Evolutionary conservation across 805 yeast species (phyloP).

Genomic region (Ogataea naganishii): DNA sequence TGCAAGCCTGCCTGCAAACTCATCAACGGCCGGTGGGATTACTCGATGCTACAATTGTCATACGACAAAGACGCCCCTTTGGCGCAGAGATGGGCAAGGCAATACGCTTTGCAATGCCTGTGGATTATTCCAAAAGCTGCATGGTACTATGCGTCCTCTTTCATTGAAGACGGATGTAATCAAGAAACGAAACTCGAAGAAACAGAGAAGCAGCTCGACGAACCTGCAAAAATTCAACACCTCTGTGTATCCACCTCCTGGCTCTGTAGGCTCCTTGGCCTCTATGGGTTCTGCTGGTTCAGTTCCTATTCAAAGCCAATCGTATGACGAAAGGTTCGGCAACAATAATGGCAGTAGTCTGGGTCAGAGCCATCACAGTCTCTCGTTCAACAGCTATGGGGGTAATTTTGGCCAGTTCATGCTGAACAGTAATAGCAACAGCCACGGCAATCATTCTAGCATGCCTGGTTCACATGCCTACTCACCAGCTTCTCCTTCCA

Average conservation of each 20-base stretch:
- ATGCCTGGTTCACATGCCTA: background rate
- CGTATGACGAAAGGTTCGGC: background rate
- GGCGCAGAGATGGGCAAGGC: conserved; percentile 54
- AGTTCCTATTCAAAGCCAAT: background rate
- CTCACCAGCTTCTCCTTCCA: background rate
- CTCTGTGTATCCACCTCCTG: conserved; percentile 4
- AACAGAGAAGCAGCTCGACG: conserved; percentile 15
- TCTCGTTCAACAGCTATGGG: background rate
- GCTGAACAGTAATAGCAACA: background rate
- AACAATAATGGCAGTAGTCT: background rate
- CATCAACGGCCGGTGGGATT: conserved; percentile 7
- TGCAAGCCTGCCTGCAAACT: conserved; percentile 1
- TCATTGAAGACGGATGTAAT: conserved; percentile 50
- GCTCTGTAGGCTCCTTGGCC: conserved; percentile 1
- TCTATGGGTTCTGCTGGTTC: too few relatives aligned
- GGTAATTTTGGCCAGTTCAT: background rate
- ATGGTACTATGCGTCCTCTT: conserved; percentile 54
- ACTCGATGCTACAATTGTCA: conserved; percentile 49
- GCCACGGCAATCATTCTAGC: background rate
- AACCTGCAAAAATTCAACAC: conserved; percentile 1
- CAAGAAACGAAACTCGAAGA: conserved; percentile 44
- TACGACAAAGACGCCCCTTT: conserved; percentile 51
- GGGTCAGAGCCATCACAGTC: background rate
- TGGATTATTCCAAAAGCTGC: conserved; percentile 51
- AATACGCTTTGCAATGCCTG: conserved; percentile 59